Conservation (phyloP, 176 grass and related monocot species). For the Calamus simplicifolius region DNA sequence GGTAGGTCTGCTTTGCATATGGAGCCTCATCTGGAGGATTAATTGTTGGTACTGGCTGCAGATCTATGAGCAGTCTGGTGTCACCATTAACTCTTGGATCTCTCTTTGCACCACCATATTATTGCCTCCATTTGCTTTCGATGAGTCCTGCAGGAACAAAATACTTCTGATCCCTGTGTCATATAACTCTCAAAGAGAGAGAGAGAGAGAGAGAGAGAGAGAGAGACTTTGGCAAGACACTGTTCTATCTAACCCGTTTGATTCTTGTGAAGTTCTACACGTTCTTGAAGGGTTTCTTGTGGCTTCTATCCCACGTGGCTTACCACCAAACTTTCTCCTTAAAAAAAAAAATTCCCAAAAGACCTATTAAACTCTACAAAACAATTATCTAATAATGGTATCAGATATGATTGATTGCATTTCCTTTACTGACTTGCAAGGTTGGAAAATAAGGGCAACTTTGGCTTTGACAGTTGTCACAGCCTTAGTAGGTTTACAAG, state of each 20-base stretch:
- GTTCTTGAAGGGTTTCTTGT: constrained; percentile 10
- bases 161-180: no score
- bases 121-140: constrained; percentile 1
- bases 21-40: constrained; percentile 15
- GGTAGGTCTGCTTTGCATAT: constrained; percentile 22
- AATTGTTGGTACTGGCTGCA: constrained; percentile 27
- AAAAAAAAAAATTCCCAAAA: background rate
- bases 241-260: no score
- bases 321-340: constrained; percentile 23
- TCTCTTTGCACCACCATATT: constrained; percentile 2
- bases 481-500: no score
- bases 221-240: no score
- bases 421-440: no score
- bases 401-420: no score
- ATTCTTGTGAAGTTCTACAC: no score
- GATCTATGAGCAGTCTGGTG: constrained; percentile 34
- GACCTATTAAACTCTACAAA: no score
- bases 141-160: constrained; percentile 2
- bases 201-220: background rate
- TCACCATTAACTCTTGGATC: constrained; percentile 23
- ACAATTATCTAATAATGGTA: no score
- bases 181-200: background rate
- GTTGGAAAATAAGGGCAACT: no score
- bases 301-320: constrained; percentile 5
- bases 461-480: no score